Base-by-base conservation (phyloP, 169 alveolate species). In the Plasmodium berghei region DNA sequence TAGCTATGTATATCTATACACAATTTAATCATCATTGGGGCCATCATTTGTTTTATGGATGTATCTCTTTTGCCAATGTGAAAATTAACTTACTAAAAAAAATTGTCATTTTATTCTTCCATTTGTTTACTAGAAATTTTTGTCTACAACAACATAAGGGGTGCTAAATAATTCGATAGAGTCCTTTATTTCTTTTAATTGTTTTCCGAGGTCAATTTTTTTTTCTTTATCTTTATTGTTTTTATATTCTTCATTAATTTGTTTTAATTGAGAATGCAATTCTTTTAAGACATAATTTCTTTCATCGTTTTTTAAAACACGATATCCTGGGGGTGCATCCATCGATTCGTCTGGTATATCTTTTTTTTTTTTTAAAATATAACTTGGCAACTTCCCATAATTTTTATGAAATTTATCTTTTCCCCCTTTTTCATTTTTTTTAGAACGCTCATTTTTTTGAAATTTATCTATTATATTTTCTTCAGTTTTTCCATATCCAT, bases 341-440 rank as follows among this genome's bases (percentile, higher is more conserved):
- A 49, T 45, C 10, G 88, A 22, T 28, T 74, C 88, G 18, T 74
- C 74, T 0, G 48, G 18, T 14, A 74, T 40, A 54, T 74, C 75
- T 67, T 74, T 74, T 62, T 74, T 74, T 62, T 74, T 74, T 55
- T 74, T 74, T 55, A 74, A 48, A 18, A 74, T 74, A 62, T 74
- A 74, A 66, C 52, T 74, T 26, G 88, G 88, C 8, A 74, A 67
- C 34, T 74, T 74, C 1, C 88, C 88, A 45, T 45, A 74, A 54
- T 55, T 74, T 67, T 74, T 74, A 34, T 74, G 88, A 18, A 74
- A 55, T 2, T 74, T 74, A n/a, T 74, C 66, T 18, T 67, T 46
- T 54, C 26, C 49, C 9, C 18, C 67, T 40, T 55, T 16, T 4
- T 73, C 72, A 9, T 10, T 62, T 14, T 67, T 74, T 45, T 22